Conservation (phyloP, 2,329 filamentous ascomycete genomes). For the Aspergillus cejpii region DNA sequence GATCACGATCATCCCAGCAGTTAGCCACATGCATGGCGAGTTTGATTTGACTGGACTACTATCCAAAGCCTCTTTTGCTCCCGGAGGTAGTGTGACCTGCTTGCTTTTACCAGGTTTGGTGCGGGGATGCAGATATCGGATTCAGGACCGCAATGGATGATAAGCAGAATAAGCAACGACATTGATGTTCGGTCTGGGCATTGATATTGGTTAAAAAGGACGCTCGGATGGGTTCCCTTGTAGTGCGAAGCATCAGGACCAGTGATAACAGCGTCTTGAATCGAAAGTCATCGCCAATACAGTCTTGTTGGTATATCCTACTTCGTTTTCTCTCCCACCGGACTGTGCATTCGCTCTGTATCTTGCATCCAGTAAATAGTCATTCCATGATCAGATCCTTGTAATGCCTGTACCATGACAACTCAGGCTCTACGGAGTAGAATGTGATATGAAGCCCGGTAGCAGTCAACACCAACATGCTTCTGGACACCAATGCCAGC, state of each 20-base stretch:
- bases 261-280: no score
- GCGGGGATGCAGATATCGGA: conserved; percentile 17
- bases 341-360: no score
- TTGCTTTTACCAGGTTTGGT: conserved; percentile 22
- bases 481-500: no score
- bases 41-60: background rate
- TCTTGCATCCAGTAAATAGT: no score
- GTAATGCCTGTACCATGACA: no score
- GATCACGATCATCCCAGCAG: background rate
- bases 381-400: no score
- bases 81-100: conserved; percentile 6
- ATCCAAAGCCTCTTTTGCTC: conserved; percentile 7
- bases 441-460: no score
- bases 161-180: conserved; percentile 1
- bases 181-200: background rate
- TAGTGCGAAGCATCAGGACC: background rate
- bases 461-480: no score
- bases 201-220: background rate
- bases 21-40: background rate
- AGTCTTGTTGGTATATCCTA: no score
- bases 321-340: no score
- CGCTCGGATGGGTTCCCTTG: background rate
- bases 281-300: no score
- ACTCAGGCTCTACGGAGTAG: no score
- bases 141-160: background rate